Evolutionary conservation across 176 grass and related monocot species (phyloP), one percentile per base, ranked within the genome.

Genomic region (Microstegium vimineum): DNA sequence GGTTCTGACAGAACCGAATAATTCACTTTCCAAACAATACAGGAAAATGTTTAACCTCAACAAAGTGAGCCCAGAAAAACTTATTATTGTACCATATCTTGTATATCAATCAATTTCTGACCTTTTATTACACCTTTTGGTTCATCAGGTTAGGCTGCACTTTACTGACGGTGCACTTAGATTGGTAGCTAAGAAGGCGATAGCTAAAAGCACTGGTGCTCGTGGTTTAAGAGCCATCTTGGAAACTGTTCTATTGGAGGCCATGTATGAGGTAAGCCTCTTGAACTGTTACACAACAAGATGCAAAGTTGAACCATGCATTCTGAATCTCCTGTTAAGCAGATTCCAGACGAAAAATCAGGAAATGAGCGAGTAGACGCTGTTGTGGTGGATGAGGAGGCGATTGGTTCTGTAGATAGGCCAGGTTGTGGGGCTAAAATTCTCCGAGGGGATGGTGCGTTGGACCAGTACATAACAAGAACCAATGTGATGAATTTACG

Each of bases 241-340:
- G 69, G 96, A 99, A 91, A 93, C 22, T 72, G 83, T 89, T 87
- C 84, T 99, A 77, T 74, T 93, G 83, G 96, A 99, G 64, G 86
- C 96, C 63, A 99, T 99, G 96, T 99, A 99, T 85, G 96, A 99
- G 96, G 96, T 99, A 99, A 57, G 83, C 25, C 51, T 81, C 43
- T 86, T 37, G 46, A 49, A 59, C 3, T 31, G 47, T 87, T 88
- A 42, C 70, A 34, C 71, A 71, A 28, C 36, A 62, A 27, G n/a
- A 61, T 51, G 4, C 32, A 77, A 52, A 18, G 16, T 46, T 82
- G 34, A 41, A 17, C 6, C 14, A 33, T 77, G 49, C 33, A 75
- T 88, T 51, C 85, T 89, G 26, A 78, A 31, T 46, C 59, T 75
- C 69, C n/a, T 83, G 56, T 62, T 28, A 73, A 82, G 20, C 85